Percentiles rank a stretch among this genome's conserved stretches.
phyloP scores from a whole-genome alignment of 2,329 filamentous ascomycete species.

The Colletotrichum tropicale region DNA sequence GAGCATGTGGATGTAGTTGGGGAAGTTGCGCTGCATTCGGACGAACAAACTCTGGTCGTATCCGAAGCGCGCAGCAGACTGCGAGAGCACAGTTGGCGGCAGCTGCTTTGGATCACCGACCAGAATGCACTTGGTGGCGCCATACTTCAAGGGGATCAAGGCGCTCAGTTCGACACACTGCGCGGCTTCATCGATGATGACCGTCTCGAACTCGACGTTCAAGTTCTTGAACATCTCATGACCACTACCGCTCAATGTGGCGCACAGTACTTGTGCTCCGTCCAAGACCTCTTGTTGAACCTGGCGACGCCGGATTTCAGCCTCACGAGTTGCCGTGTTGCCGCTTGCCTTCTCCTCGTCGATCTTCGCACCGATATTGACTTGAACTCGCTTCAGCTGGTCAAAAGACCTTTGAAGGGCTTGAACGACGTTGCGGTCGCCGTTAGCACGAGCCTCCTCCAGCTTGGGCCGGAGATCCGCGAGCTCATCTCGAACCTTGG shows the following conservation, averaged over 20 bases:
- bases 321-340: conserved; percentile 80
- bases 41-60: conserved; percentile 99
- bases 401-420: conserved; percentile 79
- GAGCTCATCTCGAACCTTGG: conserved; percentile 77
- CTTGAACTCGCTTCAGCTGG: conserved; percentile 76
- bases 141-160: conserved; percentile 95
- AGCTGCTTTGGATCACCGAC: conserved; percentile 98
- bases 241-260: conserved; percentile 92
- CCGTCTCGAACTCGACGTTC: conserved; percentile 96
- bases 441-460: conserved; percentile 61
- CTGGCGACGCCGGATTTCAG: conserved; percentile 81
- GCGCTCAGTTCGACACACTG: conserved; percentile 98
- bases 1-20: conserved; percentile 87
- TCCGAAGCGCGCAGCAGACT: conserved; percentile 88
- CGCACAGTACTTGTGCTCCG: conserved; percentile 89
- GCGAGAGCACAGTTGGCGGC: conserved; percentile 93
- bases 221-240: conserved; percentile 97
- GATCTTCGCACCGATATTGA: conserved; percentile 76
- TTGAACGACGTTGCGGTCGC: conserved; percentile 49
- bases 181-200: conserved; percentile 96
- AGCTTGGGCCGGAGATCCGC: conserved; percentile 73
- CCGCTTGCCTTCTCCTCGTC: conserved; percentile 88
- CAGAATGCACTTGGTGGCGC: conserved; percentile 93
- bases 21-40: conserved; percentile 93
- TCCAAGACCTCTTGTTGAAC: conserved; percentile 92